Evolutionary conservation across 257 asterid species (phyloP), one percentile per base, ranked within the genome.

Genomic region (Thymus mandschuricus): DNA sequence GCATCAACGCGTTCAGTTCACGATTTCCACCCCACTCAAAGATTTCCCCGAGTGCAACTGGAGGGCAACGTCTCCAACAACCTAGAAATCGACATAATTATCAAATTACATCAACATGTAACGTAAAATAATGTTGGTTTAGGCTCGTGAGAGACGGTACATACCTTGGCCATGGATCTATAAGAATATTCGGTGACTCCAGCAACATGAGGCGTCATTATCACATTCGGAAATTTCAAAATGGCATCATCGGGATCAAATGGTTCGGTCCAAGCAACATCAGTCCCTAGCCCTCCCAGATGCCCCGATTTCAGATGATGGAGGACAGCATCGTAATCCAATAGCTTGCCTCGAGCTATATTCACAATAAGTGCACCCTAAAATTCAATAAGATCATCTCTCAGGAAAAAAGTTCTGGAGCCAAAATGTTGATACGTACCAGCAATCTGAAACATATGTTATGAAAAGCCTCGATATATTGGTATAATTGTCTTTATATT

Each of bases 201-300:
- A 50, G 91, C 99, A 79, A 95, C 92, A 75, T 95, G 99, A 44
- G 98, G 98, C 31, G 99, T 95, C 76, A 87, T 75, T 29, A 91
- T 83, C 69, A 95, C 97, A 75, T 92, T 91, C 4, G 96, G 92
- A 70, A 91, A 87, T 78, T 83, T 83, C 13, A 95, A 78, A 72
- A 95, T 76, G 33, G 86, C 83, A 75, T 95, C 95, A 65, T 92
- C 83, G 0, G 98, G 99, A 80, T 95, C 95, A 76, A 95, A 91
- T 62, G 99, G 99, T 75, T 94, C 99, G 6, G 84, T 79, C 99
- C 99, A 94, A 9, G 98, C 92, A 75, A 94, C 99, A 73, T 92
- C 99, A 33, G 85, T 95, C 71, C 97, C 99, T 79, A 95, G 76
- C 54, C 98, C 99, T 62, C 99, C 99, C 87, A 95, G 76, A 75